phyloP scores from a whole-genome alignment of 2,329 filamentous ascomycete species.

The Fusarium compactum region DNA sequence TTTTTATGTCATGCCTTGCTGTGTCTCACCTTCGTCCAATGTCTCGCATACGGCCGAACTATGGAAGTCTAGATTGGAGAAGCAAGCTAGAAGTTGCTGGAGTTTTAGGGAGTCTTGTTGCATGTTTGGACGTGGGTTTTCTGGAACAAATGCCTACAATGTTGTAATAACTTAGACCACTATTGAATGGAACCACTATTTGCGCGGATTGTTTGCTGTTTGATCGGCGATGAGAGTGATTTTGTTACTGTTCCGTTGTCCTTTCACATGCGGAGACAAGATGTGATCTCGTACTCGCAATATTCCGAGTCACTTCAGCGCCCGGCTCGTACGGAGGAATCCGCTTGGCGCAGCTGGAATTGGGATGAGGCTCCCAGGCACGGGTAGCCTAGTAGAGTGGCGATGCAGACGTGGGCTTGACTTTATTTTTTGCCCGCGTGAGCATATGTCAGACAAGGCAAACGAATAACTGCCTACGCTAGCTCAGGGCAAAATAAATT shows the following conservation, averaged over 20 bases:
- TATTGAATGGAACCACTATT: constrained; percentile 4
- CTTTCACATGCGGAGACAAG: background rate
- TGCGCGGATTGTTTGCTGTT: background rate
- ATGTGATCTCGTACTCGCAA: constrained; percentile 17
- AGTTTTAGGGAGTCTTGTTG: constrained; percentile 20
- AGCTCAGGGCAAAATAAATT: constrained; percentile 4
- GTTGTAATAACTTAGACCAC: constrained; percentile 12
- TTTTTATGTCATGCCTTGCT: constrained; percentile 35
- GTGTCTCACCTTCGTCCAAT: constrained; percentile 33
- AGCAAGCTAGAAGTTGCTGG: constrained; percentile 24
- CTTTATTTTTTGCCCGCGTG: constrained; percentile 13
- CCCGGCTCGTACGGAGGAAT: constrained; percentile 36
- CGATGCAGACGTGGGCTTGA: constrained; percentile 8
- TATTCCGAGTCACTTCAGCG: constrained; percentile 17
- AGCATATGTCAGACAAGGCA: constrained; percentile 25
- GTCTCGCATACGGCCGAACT: constrained; percentile 21
- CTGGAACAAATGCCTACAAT: constrained; percentile 15
- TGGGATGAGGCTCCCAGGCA: constrained; percentile 21
- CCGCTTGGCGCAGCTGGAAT: constrained; percentile 19
- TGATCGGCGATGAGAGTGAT: constrained; percentile 7
- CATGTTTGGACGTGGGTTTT: constrained; percentile 11
- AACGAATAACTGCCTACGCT: constrained; percentile 13
- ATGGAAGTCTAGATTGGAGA: constrained; percentile 15
- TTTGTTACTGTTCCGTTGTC: background rate
- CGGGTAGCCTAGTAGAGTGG: constrained; percentile 10